Conservation (phyloP, 257 asterid genomes). For the Rhazya stricta region DNA sequence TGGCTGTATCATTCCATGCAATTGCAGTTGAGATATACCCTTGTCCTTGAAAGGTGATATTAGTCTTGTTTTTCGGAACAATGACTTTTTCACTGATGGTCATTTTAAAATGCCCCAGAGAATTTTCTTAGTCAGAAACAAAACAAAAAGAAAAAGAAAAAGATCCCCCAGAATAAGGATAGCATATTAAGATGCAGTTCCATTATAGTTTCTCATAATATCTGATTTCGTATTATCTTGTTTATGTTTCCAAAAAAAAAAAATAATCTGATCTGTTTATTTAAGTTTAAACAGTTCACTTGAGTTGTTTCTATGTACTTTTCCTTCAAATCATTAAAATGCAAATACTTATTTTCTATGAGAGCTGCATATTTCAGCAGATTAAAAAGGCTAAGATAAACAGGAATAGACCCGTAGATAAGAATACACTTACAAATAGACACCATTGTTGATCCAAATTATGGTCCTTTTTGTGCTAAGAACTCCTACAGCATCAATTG, state of each 20-base stretch:
- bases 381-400: too few relatives aligned
- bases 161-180: too few relatives aligned
- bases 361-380: neutral
- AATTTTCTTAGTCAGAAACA: neutral
- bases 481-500: constrained; percentile 65
- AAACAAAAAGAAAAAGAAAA: too few relatives aligned
- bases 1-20: constrained; percentile 84
- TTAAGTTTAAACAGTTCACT: too few relatives aligned
- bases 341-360: too few relatives aligned
- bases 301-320: too few relatives aligned
- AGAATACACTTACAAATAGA: constrained; percentile 59
- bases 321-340: too few relatives aligned
- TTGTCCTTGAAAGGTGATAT: constrained; percentile 92
- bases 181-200: neutral
- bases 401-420: neutral
- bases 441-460: constrained; percentile 79
- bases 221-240: too few relatives aligned
- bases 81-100: constrained; percentile 71
- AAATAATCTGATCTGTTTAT: too few relatives aligned
- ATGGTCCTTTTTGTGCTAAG: constrained; percentile 49
- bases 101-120: neutral
- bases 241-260: too few relatives aligned
- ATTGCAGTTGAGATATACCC: constrained; percentile 85
- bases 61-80: constrained; percentile 58
- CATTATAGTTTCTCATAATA: neutral